phyloP scores from a whole-genome alignment of 352 stramenopile genomes.

The Peronospora farinosa region DNA sequence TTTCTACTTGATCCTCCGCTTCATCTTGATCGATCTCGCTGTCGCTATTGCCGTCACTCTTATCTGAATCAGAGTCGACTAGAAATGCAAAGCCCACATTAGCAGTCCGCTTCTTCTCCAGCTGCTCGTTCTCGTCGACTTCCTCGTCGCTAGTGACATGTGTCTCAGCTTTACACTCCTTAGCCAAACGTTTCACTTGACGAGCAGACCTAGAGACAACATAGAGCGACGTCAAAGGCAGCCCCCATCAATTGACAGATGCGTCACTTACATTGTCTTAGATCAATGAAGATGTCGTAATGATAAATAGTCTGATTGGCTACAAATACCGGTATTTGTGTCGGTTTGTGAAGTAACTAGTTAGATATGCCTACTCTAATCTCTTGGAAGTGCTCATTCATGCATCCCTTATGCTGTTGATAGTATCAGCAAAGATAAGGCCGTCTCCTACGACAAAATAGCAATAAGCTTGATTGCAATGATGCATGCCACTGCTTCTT shows the following conservation, averaged over 20 bases:
- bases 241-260: background rate
- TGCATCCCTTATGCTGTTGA: no score
- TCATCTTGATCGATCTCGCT: slow-evolving; percentile 20
- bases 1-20: slow-evolving; percentile 13
- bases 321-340: no score
- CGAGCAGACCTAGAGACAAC: slow-evolving; percentile 56
- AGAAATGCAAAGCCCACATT: slow-evolving; percentile 69
- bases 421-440: no score
- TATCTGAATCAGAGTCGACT: slow-evolving; percentile 63
- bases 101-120: slow-evolving; percentile 49
- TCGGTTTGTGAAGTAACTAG: no score
- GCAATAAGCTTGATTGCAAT: background rate
- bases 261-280: slow-evolving; percentile 15
- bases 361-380: no score
- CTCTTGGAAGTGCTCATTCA: no score
- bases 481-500: background rate
- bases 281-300: no score
- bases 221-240: slow-evolving; percentile 9
- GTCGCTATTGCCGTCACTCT: slow-evolving; percentile 30
- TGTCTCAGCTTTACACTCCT: slow-evolving; percentile 19
- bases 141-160: slow-evolving; percentile 28
- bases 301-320: no score
- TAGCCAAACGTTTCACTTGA: slow-evolving; percentile 64
- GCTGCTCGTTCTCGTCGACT: slow-evolving; percentile 27
- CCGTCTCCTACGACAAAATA: background rate